phyloP scores from a whole-genome alignment of 2,329 filamentous ascomycete genomes.

The Pseudomassariella vexata region DNA sequence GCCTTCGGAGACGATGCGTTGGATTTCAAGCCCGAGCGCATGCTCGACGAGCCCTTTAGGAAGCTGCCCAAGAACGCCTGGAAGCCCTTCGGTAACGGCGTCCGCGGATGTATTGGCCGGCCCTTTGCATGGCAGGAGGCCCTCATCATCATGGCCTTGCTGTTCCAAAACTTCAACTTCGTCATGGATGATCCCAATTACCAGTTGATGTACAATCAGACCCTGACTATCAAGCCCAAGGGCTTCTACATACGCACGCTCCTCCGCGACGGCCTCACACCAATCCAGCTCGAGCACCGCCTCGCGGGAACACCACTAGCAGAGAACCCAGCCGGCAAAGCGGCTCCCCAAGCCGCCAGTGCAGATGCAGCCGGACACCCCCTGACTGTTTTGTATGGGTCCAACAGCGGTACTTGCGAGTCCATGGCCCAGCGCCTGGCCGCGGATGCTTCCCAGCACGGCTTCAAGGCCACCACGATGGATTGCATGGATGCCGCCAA shows the following conservation, averaged over 20 bases:
- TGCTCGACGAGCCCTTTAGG: conserved; percentile 64
- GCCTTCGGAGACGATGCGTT: conserved; percentile 61
- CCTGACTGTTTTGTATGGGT: conserved; percentile 49
- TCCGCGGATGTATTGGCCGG: conserved; percentile 65
- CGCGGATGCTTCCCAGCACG: conserved; percentile 38
- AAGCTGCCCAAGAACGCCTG: conserved; percentile 57
- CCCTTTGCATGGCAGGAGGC: conserved; percentile 73
- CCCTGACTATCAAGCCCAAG: conserved; percentile 58
- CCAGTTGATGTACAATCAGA: conserved; percentile 44
- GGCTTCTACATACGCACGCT: conserved; percentile 57
- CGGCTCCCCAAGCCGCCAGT: conserved; percentile 6
- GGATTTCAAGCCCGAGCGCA: conserved; percentile 65
- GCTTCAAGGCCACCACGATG: conserved; percentile 36
- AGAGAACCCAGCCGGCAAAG: conserved; percentile 13
- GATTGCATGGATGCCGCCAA: conserved; percentile 43
- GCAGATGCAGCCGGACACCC: conserved; percentile 23
- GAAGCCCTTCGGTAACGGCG: conserved; percentile 73
- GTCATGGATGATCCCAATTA: conserved; percentile 50
- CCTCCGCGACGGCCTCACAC: conserved; percentile 38
- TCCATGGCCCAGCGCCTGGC: conserved; percentile 45
- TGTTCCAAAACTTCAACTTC: conserved; percentile 59
- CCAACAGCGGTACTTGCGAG: conserved; percentile 54
- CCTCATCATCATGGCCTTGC: conserved; percentile 48
- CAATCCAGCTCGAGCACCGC: conserved; percentile 18
- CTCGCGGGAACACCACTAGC: conserved; percentile 9